Evolutionary conservation across 257 asterid species (phyloP).

Genomic region (Petunia axillaris): DNA sequence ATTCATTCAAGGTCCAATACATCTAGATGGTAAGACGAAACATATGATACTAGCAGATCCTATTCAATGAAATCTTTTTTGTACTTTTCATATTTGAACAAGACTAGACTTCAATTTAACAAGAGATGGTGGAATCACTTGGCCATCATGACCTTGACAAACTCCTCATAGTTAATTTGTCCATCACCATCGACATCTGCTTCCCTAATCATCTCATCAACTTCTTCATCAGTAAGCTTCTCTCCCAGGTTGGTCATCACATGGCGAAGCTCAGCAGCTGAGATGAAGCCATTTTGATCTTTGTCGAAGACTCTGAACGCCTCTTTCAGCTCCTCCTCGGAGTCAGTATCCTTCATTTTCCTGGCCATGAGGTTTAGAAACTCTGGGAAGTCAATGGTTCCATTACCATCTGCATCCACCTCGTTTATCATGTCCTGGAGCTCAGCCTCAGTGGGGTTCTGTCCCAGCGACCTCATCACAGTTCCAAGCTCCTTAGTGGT

Average conservation of each 20-base stretch:
- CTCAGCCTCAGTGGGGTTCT: constrained; percentile 74
- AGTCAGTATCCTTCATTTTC: constrained; percentile 69
- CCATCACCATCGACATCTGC: constrained; percentile 74
- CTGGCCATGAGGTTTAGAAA: constrained; percentile 73
- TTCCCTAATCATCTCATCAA: constrained; percentile 76
- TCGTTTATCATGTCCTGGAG: constrained; percentile 74
- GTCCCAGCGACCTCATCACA: constrained; percentile 69
- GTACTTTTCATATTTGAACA: not conserved
- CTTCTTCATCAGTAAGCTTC: constrained; percentile 77
- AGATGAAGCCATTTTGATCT: constrained; percentile 74
- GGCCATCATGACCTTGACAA: constrained; percentile 73
- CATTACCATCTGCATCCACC: constrained; percentile 73
- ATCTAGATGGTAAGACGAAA: constrained; percentile 14
- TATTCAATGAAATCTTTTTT: constrained; percentile 20
- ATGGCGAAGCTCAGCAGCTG: constrained; percentile 71
- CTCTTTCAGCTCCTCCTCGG: constrained; percentile 73
- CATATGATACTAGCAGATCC: constrained; percentile 26
- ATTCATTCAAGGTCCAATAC: constrained; percentile 29
- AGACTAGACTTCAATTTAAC: constrained; percentile 23
- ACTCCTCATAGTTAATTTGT: constrained; percentile 65
- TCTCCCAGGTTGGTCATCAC: constrained; percentile 73
- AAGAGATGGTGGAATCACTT: constrained; percentile 40
- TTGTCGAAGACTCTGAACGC: constrained; percentile 77
- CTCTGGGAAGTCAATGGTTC: constrained; percentile 76
- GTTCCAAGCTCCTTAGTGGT: constrained; percentile 76